Conservation (phyloP, 768 basidiomycete genomes). For the Termitomyces sp. region DNA sequence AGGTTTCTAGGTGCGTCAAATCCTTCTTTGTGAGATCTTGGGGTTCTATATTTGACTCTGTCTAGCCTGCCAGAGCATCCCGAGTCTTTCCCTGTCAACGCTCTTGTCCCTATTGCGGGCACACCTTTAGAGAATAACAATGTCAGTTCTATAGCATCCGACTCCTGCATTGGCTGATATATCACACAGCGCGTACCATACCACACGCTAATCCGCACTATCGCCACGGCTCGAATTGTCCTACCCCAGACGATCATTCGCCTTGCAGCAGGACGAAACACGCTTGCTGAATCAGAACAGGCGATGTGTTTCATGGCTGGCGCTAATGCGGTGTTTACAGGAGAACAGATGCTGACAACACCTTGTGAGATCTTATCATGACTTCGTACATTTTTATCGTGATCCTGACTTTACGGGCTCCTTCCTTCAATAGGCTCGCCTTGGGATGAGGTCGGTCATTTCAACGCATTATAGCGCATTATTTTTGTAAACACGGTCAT, state of each 20-base stretch:
- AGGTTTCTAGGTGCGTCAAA: conserved; percentile 77
- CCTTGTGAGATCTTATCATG: conserved; percentile 62
- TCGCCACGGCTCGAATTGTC: conserved; percentile 92
- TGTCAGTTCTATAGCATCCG: conserved; percentile 36
- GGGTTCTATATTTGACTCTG: conserved; percentile 15
- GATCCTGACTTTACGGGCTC: conserved; percentile 14
- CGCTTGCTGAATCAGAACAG: conserved; percentile 86
- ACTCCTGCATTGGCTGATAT: neutral
- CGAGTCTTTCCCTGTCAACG: conserved; percentile 99
- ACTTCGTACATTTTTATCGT: conserved; percentile 8
- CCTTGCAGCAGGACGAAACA: conserved; percentile 91
- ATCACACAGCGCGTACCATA: conserved; percentile 67
- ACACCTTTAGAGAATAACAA: conserved; percentile 93
- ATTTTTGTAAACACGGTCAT: neutral
- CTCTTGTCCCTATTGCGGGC: conserved; percentile 92
- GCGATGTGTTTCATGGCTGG: conserved; percentile 99
- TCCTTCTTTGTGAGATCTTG: conserved; percentile 3
- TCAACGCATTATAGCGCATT: neutral
- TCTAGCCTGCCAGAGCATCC: conserved; percentile 90
- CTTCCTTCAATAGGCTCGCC: conserved; percentile 60
- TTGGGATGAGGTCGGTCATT: conserved; percentile 78
- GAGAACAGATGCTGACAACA: conserved; percentile 95
- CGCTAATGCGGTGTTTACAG: conserved; percentile 98
- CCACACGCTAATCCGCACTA: conserved; percentile 86
- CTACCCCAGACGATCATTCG: conserved; percentile 93